phyloP scores from a whole-genome alignment of 495 filamentous ascomycete genomes.

The Entonaema liquescens region DNA sequence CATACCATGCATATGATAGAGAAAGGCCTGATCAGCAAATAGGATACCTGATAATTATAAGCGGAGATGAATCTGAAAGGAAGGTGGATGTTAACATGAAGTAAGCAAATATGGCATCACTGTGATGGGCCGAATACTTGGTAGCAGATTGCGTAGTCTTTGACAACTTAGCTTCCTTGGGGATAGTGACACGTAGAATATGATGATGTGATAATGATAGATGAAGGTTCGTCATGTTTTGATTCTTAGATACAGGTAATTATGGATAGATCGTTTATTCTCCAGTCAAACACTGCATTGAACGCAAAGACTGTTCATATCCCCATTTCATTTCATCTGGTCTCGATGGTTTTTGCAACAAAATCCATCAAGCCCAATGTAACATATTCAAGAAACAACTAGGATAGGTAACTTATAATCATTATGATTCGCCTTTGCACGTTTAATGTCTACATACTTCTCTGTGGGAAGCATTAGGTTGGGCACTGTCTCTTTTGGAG shows the following conservation, averaged over 20 bases:
- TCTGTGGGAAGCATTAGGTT: too few species aligned
- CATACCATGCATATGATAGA: slow-evolving; percentile 8
- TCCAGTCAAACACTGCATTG: not conserved
- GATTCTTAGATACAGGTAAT: not conserved
- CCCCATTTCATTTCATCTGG: too few species aligned
- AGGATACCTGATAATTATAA: slow-evolving; percentile 28
- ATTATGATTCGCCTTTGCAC: too few species aligned
- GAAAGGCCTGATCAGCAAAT: slow-evolving; percentile 17
- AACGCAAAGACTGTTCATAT: not conserved
- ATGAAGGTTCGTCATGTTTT: not conserved
- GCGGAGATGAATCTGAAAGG: slow-evolving; percentile 27
- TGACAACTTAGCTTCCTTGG: slow-evolving; percentile 16
- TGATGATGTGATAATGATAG: not conserved
- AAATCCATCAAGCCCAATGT: too few species aligned
- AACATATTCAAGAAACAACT: too few species aligned
- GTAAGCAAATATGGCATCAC: slow-evolving; percentile 7
- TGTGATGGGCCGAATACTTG: slow-evolving; percentile 29
- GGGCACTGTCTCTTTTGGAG: too few species aligned
- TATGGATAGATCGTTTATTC: not conserved
- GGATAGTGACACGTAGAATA: not conserved
- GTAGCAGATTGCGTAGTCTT: not conserved
- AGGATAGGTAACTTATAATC: too few species aligned
- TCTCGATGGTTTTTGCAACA: too few species aligned
- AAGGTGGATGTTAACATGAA: slow-evolving; percentile 17
- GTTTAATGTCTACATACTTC: too few species aligned